Base-by-base conservation (phyloP, 192 early-diverging fungal species). In the Podila minutissima region DNA sequence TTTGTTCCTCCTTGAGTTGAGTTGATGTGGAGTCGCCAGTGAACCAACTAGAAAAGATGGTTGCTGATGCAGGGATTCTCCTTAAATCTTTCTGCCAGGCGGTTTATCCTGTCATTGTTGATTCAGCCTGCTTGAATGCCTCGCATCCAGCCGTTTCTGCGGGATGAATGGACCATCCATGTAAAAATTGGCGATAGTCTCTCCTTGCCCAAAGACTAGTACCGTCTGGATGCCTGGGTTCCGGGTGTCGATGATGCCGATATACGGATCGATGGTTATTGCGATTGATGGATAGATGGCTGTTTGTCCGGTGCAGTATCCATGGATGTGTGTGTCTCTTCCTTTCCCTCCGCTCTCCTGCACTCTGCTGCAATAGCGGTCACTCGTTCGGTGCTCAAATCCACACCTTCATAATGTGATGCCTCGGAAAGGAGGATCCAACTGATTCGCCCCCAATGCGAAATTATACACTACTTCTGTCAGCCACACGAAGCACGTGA, bases 251-350 rank as follows among this genome's bases (percentile, higher is more conserved):
- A 53, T 67, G 53, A 24, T 67, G 66, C 31, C 12, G 64, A 66
- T 67, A 51, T 33, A 17, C 59, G 67, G 59, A 57, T 50, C 28
- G 33, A 73, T 66, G 71, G 32, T 76, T 53, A 12, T 57, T 5
- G n/a, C 11, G 53, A 55, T 26, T 38, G 51, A 55, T 53, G 67
- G 74, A 76, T 76, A 62, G 74, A 76, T 76, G 74, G 63, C 38
- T 69, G 55, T 31, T 19, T 55, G 53, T 26, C 17, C 1, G 53
- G 24, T 26, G 53, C 22, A 22, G 4, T 24, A 55, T 55, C 53
- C 53, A 55, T 55, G 24, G 53, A 55, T 46, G 53, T 55, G 53
- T 55, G n/a, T 26, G 10, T 55, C 20, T 55, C 24, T 55, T n/a
- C 20, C 53, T 55, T n/a, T 24, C 20, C 20, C 24, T 26, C 53